These are phyloP conservation scores for Solanum pinnatisectum DNA, from an alignment of 257 asterid genomes.

Conservation along the genomic window DNA sequence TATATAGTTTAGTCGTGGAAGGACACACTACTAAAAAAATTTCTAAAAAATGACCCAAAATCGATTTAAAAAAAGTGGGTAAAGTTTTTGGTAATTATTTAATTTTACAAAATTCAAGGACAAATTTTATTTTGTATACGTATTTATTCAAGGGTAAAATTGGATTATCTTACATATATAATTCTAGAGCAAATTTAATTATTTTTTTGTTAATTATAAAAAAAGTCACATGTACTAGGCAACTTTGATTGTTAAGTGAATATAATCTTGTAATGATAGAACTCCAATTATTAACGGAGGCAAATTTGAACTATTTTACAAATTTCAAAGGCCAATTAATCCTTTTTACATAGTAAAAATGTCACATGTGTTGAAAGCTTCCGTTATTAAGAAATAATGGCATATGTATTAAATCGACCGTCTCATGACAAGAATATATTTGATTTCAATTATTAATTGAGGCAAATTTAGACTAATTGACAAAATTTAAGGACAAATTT, in stretches of 20 bases:
- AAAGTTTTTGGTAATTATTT: not conserved
- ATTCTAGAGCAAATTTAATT: too few species aligned
- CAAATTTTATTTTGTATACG: not conserved
- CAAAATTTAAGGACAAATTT: too few species aligned
- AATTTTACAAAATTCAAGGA: not conserved
- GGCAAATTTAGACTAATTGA: not conserved
- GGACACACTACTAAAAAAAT: not conserved
- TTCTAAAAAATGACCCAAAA: not conserved
- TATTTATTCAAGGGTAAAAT: too few species aligned
- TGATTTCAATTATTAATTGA: too few species aligned
- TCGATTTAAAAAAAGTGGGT: not conserved
- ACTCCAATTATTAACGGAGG: not conserved
- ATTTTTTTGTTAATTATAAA: too few species aligned
- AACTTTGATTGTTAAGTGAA: too few species aligned
- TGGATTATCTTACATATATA: not conserved
- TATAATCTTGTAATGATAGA: too few species aligned
- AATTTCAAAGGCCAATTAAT: not conserved
- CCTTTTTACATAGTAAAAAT: too few species aligned
- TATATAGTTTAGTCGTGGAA: not conserved
- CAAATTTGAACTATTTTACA: not conserved
- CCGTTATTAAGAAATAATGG: too few species aligned
- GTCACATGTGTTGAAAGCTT: not conserved
- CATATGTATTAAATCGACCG: too few species aligned
- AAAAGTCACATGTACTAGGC: too few species aligned
- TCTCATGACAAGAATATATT: not conserved